These are phyloP conservation scores for Lentithecium fluviatile DNA, from an alignment of 495 filamentous ascomycete genomes.

Conservation along the genomic window DNA sequence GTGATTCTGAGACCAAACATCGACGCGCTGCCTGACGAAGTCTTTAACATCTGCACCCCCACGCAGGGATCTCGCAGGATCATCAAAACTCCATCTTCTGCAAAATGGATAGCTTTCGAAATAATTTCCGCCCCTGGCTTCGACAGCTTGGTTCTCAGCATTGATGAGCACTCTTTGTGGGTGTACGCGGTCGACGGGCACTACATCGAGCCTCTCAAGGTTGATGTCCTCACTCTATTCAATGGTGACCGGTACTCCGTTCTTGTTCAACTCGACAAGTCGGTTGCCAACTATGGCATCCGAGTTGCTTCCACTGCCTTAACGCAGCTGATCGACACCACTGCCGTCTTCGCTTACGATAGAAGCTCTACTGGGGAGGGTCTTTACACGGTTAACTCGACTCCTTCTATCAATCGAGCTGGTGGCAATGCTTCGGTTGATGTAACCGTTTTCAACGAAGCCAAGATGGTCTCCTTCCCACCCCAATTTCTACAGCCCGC, in stretches of 20 bases:
- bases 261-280: conserved; percentile 43
- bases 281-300: conserved; percentile 44
- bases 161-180: conserved; percentile 49
- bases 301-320: conserved; percentile 41
- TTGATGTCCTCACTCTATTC: conserved; percentile 43
- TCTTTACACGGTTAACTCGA: conserved; percentile 22
- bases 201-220: conserved; percentile 46
- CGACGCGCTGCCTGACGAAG: conserved; percentile 2
- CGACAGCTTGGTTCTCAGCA: conserved; percentile 46
- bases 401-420: conserved; percentile 48
- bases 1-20: background rate
- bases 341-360: conserved; percentile 43
- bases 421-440: conserved; percentile 42
- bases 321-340: conserved; percentile 44
- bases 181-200: conserved; percentile 50
- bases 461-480: conserved; percentile 47
- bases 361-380: conserved; percentile 10
- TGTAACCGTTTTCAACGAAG: conserved; percentile 45
- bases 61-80: conserved; percentile 46
- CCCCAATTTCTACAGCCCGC: conserved; percentile 39
- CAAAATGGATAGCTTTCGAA: conserved; percentile 51
- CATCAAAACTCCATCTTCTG: conserved; percentile 28
- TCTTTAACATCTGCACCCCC: conserved; percentile 43
- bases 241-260: conserved; percentile 49
- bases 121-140: conserved; percentile 48